Evolutionary conservation across 441 rosid species (phyloP).

Genomic region (Brassica hybrid): DNA sequence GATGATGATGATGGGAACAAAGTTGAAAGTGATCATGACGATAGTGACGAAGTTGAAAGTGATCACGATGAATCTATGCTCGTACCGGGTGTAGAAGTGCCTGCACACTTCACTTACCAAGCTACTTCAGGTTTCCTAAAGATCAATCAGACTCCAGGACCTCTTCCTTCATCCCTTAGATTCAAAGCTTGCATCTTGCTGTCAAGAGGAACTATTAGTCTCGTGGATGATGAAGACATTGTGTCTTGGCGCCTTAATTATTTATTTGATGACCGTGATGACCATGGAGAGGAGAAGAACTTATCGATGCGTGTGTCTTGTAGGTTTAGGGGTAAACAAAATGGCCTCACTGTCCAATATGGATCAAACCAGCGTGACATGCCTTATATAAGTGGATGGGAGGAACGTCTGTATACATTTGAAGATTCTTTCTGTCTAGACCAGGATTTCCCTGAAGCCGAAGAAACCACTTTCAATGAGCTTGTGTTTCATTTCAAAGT

Average conservation of each 20-base stretch:
- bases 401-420: background rate
- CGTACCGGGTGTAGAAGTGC: constrained; percentile 13
- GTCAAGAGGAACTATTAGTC: background rate
- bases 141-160: background rate
- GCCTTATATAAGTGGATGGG: background rate
- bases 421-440: background rate
- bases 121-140: constrained; percentile 15
- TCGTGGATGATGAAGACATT: background rate
- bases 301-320: background rate
- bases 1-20: background rate
- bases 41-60: too few species aligned
- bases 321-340: background rate
- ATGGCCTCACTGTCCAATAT: background rate
- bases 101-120: constrained; percentile 15
- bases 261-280: background rate
- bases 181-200: constrained; percentile 27
- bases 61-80: background rate
- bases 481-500: background rate
- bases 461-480: background rate
- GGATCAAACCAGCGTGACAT: background rate
- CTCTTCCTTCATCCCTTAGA: constrained; percentile 7
- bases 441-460: background rate
- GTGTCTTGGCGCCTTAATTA: background rate
- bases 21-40: background rate
- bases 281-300: background rate